Evolutionary conservation across 1,139 yeast species (phyloP).

Genomic region (Hanseniaspora sp.): DNA sequence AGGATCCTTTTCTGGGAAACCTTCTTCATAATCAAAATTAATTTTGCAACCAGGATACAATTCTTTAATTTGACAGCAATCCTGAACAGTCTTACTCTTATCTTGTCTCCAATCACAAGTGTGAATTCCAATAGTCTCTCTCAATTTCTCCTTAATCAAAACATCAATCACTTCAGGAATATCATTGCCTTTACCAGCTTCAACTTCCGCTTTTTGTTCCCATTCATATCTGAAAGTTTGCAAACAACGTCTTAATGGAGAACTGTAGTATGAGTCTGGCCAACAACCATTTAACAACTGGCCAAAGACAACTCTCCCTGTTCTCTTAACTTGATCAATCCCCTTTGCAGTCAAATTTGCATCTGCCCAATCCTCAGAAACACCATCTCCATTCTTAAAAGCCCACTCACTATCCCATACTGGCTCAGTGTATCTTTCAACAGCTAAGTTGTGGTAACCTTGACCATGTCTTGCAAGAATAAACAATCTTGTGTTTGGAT

Average conservation of each 20-base stretch:
- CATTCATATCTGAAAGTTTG: conserved; percentile 51
- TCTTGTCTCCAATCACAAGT: conserved; percentile 52
- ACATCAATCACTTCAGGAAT: conserved; percentile 16
- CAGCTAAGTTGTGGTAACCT: conserved; percentile 61
- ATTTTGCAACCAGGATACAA: conserved; percentile 20
- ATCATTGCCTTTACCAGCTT: neutral
- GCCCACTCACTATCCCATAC: conserved; percentile 57
- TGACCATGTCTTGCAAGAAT: conserved; percentile 69
- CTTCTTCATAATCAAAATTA: conserved; percentile 36
- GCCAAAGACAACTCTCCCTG: conserved; percentile 36
- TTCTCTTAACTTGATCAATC: conserved; percentile 39
- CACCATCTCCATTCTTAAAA: conserved; percentile 32
- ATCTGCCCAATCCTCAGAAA: conserved; percentile 22
- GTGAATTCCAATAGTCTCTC: conserved; percentile 62
- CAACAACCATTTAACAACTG: conserved; percentile 40
- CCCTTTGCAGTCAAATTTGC: conserved; percentile 47
- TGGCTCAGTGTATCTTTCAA: conserved; percentile 43
- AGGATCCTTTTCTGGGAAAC: conserved; percentile 40
- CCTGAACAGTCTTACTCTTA: conserved; percentile 31
- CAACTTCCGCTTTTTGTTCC: conserved; percentile 34
- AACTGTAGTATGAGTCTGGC: conserved; percentile 46
- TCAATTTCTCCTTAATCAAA: conserved; percentile 40
- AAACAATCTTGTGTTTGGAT: conserved; percentile 29
- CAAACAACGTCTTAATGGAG: conserved; percentile 56
- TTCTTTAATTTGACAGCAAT: conserved; percentile 27